Evolutionary conservation across 257 asterid species (phyloP).

Genomic region (Linderniella brevidens): DNA sequence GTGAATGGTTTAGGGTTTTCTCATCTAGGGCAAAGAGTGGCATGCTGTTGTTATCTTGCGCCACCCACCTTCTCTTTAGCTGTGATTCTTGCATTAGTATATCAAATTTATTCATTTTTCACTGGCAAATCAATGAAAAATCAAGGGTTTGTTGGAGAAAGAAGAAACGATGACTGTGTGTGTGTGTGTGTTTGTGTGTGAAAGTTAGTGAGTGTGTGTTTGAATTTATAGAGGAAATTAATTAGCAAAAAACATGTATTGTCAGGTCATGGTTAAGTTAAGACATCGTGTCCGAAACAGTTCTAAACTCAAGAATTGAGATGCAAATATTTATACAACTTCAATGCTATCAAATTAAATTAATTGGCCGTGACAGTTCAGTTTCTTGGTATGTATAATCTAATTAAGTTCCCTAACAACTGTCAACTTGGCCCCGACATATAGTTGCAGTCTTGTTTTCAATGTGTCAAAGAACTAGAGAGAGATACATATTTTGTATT

Average conservation of each 20-base stretch:
- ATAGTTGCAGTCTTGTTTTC: background rate
- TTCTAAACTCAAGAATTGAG: slow-evolving; percentile 14
- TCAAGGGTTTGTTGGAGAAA: too few relatives aligned
- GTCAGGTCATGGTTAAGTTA: slow-evolving; percentile 31
- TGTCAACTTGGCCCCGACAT: slow-evolving; percentile 10
- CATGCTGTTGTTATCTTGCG: slow-evolving; percentile 6
- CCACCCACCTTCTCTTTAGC: slow-evolving; percentile 26
- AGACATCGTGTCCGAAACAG: slow-evolving; percentile 26
- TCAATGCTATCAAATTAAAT: slow-evolving; percentile 13
- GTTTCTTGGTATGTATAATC: background rate
- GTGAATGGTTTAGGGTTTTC: slow-evolving; percentile 6
- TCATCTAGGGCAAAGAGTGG: too few relatives aligned
- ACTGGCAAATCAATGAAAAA: too few relatives aligned
- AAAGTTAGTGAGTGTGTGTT: too few relatives aligned
- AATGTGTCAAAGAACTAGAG: background rate
- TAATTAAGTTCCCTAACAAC: slow-evolving; percentile 7
- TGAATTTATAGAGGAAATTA: too few relatives aligned
- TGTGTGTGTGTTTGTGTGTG: too few relatives aligned
- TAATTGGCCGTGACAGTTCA: slow-evolving; percentile 16
- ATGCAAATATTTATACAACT: slow-evolving; percentile 20
- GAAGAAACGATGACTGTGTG: too few relatives aligned
- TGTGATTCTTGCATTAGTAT: slow-evolving; percentile 11
- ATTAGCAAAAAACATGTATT: too few relatives aligned
- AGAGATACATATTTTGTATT: background rate
- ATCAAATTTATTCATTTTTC: too few relatives aligned